Base-by-base conservation (phyloP, 768 basidiomycete genomes). In the Strobilomyces confusus region DNA sequence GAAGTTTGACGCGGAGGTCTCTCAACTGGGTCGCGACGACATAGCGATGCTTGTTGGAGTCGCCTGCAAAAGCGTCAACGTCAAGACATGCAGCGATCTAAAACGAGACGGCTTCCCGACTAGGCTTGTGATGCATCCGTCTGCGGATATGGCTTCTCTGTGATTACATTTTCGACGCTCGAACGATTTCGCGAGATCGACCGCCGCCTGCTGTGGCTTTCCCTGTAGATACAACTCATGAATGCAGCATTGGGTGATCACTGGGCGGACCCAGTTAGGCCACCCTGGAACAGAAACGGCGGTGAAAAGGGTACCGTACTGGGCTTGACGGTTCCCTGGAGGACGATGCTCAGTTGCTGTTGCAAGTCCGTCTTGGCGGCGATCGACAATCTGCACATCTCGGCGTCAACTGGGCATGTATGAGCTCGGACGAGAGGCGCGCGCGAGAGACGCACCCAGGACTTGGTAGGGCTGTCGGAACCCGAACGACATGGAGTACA, bases 191-290 rank as follows among this genome's bases (percentile, higher is more conserved):
- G 97, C 95, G 40, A 97, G 77, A 66, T 97, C 91, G 0, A 92
- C 86, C 0, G 86, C 81, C 0, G 80, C 72, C 65, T 98, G 94
- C 29, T 80, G 80, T 2, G 77, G 64, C 54, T 79, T 82, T 13
- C 92, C 94, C 51, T 87, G 81, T 3, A 92, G 78, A 72, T 99
- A 98, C 2, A 99, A 78, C 65, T 92, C 91, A 59, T 94, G 86
- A 38, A 99, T 93, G 66, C 87, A 95, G 69, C 97, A 99, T 67
- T 98, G 95, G 0, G 97, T 98, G 69, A 99, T 98, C 95, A 99
- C 97, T 98, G 60, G 53, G 70, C 70, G 72, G 75, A 30, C 73
- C 73, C 71, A 66, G 77, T 74, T 64, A 72, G 66, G 49, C 42
- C 19, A 46, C 46, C 20, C 29, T n/a, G 19, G 55, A 44, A 14